Conservation (phyloP, 1,284 basidiomycete genomes). For the Melampsora larici-populina region DNA sequence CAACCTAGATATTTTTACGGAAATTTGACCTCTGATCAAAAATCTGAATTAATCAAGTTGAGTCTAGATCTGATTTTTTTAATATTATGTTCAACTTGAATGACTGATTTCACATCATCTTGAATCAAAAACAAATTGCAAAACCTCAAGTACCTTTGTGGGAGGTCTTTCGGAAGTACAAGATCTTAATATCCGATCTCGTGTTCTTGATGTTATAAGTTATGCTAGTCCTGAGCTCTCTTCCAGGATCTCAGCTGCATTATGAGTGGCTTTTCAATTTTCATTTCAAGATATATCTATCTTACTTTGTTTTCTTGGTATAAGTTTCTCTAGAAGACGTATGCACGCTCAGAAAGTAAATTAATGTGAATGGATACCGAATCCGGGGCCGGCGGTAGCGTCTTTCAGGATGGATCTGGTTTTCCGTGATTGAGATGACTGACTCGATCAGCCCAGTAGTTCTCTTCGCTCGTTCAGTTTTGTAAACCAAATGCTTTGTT, state of each 20-base stretch:
- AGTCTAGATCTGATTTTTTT: neutral
- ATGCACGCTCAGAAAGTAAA: too few relatives aligned
- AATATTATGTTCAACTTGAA: neutral
- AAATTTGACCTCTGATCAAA: constrained; percentile 20
- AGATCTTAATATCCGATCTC: neutral
- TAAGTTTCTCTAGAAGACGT: too few relatives aligned
- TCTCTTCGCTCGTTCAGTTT: too few relatives aligned
- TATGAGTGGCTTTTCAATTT: too few relatives aligned
- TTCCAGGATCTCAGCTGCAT: neutral
- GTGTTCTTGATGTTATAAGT: neutral
- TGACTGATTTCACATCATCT: neutral
- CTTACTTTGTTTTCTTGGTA: too few relatives aligned
- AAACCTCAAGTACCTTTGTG: neutral
- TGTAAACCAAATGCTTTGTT: too few relatives aligned
- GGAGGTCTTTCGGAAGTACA: neutral
- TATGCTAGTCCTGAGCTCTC: neutral
- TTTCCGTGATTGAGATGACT: too few relatives aligned
- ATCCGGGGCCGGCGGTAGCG: too few relatives aligned
- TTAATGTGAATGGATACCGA: too few relatives aligned
- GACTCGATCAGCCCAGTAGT: too few relatives aligned
- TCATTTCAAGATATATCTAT: too few relatives aligned
- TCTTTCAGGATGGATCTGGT: too few relatives aligned
- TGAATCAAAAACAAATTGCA: neutral
- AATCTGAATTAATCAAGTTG: constrained; percentile 29
- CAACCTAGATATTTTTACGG: constrained; percentile 29